Percentiles rank a stretch among this genome's conserved stretches.
Evolutionary conservation across 306 rosid species (phyloP).

Genomic region (Quercus ilex): DNA sequence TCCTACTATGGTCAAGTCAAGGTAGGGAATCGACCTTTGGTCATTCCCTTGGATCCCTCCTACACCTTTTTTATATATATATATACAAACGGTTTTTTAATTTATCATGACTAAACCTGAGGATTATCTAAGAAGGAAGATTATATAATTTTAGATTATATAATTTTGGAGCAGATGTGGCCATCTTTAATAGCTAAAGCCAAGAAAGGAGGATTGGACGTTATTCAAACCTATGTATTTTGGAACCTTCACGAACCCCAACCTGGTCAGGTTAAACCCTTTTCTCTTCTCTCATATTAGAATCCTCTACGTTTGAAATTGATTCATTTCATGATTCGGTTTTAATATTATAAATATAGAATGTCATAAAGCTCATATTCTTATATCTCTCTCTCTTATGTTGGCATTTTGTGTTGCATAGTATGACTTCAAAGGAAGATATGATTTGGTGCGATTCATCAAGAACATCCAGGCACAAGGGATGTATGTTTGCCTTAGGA

Average conservation of each 20-base stretch:
- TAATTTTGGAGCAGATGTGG: constrained; percentile 67
- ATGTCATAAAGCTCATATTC: too few relatives aligned
- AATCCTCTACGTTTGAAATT: too few relatives aligned
- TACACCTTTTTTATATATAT: too few relatives aligned
- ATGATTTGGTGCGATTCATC: constrained; percentile 63
- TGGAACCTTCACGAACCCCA: constrained; percentile 89
- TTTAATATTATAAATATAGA: too few relatives aligned
- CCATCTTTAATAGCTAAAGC: constrained; percentile 77
- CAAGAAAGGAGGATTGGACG: constrained; percentile 81
- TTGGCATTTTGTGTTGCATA: constrained; percentile 11
- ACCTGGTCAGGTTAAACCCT: constrained; percentile 38
- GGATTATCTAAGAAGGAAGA: constrained; percentile 9
- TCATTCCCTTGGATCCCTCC: too few relatives aligned
- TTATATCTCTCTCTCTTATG: neutral
- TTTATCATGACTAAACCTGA: constrained; percentile 17
- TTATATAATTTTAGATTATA: neutral
- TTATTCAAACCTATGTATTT: constrained; percentile 88
- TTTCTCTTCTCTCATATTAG: neutral
- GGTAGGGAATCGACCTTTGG: too few relatives aligned
- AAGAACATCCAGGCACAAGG: constrained; percentile 75
- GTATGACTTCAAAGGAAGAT: constrained; percentile 69
- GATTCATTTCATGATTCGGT: too few relatives aligned
- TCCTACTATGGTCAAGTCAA: too few relatives aligned
- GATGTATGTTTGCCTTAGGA: constrained; percentile 64
- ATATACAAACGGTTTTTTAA: neutral